Evolutionary conservation across 78 protist species (phyloP), one percentile per base, ranked within the genome.

Genomic region (Dictyostelium purpureum): DNA sequence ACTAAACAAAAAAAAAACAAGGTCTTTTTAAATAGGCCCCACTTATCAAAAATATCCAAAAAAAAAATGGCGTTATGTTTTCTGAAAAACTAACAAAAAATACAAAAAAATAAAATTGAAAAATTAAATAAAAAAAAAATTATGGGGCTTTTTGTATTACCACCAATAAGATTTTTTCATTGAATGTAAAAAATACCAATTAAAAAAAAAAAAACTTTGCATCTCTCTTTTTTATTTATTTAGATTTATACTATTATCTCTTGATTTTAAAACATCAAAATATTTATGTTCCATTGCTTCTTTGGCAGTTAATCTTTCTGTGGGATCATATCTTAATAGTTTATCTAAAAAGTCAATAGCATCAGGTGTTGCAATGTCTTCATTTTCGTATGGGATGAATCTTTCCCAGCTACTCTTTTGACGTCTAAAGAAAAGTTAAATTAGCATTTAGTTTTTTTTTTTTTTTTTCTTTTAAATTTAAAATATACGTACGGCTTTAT

Each of bases 301-400:
- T 52, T 38, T 31, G 9, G 96, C 96, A 11, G 96, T 94, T 71
- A 94, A 59, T 79, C 96, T 70, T 31, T 94, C 94, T 26, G 80
- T 69, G 18, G 96, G 99, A 88, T 98, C 99, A 71, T 96, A 97
- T 37, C 96, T 88, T 59, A 99, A 93, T 38, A 99, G 77, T 38
- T 54, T 76, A 78, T 97, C 98, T 38, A 99, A 95, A 33, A 99
- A 94, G 47, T 99, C 99, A 21, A 99, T n/a, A 37, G 99, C 99
- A 14, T 97, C 99, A 14, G 94, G 89, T 35, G 79, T 79, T 19
- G n/a, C 98, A 59, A 74, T 45, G 37, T 73, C 97, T 59, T 74
- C 96, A 96, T 81, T 95, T 78, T 57, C 65, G 51, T 66, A 74
- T 45, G 95, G 88, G 18, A 92, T 81, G 52, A 37, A 92, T 47